phyloP scores from a whole-genome alignment of 306 rosid genomes.

The Morella rubra region DNA sequence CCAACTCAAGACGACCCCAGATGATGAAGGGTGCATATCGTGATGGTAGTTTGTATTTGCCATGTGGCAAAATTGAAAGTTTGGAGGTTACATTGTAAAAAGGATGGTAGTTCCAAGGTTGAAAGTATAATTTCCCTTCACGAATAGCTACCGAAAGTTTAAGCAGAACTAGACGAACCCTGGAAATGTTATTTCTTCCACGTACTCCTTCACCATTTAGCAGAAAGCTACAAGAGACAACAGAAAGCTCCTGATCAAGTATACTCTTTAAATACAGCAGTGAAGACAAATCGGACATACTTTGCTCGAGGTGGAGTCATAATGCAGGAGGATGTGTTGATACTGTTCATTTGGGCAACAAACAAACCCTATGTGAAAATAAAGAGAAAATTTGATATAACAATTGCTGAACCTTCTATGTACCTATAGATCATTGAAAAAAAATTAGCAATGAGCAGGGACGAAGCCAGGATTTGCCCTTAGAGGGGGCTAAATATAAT shows the following conservation, averaged over 20 bases:
- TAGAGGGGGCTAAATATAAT: too few species aligned
- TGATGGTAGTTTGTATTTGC: too few species aligned
- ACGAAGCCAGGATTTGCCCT: too few species aligned
- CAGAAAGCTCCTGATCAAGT: neutral
- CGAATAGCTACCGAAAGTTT: neutral
- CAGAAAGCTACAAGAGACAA: slow-evolving; percentile 2
- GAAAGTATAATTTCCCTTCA: too few species aligned
- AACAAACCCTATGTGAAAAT: neutral
- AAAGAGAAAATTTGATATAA: neutral
- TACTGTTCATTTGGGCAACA: slow-evolving; percentile 1
- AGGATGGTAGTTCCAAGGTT: too few species aligned
- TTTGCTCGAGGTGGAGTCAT: slow-evolving; percentile 11
- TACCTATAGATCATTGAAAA: neutral
- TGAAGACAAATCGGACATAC: neutral
- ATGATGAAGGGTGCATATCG: too few species aligned
- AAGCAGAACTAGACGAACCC: slow-evolving; percentile 5
- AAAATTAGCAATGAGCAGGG: neutral
- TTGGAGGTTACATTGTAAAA: too few species aligned
- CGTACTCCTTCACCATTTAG: slow-evolving; percentile 4
- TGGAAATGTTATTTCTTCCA: slow-evolving; percentile 9
- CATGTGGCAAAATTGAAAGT: too few species aligned
- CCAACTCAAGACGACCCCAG: too few species aligned
- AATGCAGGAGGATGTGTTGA: slow-evolving; percentile 2
- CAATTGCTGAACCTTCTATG: neutral
- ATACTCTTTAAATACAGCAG: neutral